Base-by-base conservation (phyloP, 2,329 filamentous ascomycete species). In the Akanthomyces uredinophilus region DNA sequence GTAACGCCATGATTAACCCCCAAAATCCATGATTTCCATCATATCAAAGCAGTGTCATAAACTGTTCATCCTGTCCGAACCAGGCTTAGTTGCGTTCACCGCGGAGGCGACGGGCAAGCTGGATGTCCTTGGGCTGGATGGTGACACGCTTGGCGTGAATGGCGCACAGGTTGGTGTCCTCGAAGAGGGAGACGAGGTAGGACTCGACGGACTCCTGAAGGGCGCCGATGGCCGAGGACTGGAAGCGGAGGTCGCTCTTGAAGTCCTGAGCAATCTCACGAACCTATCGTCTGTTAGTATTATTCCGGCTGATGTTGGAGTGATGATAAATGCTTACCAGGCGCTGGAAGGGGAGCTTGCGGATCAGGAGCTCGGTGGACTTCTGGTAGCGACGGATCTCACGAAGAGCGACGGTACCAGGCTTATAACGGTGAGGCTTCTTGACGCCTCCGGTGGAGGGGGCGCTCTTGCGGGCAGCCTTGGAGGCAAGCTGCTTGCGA, bases 341-440 rank as follows among this genome's bases (percentile, higher is more conserved):
- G 77, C 95, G 91, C 83, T 97, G 92, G 85, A 99, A 99, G 65
- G 95, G 95, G 67, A 97, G 89, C 85, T 97, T 98, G 81, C 91
- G 88, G 80, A 99, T 92, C 71, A 99, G 83, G 57, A 99, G 88
- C 82, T 98, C 93, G 57, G 94, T 97, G 67, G 89, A 92, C 83
- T 96, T 96, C 83, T 98, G 94, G 85, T 98, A 98, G 75, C 91
- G 90, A 84, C 94, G 90, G 73, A 99, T 99, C 83, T 99, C 95
- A 86, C 92, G 91, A 73, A 98, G 90, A 85, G 94, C 94, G 81
- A 96, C 90, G 75, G 95, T 96, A 85, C 89, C 90, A 75, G 90
- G 90, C 90, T 92, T 93, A 79, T 93, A 81, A 74, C 90, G 85
- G 83, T 93, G 90, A 80, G 91, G 91, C 90, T 95, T 95, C 90